Percentiles rank a stretch among this genome's conserved stretches.
Conservation (phyloP, 169 alveolate species). For the Plasmodium yoelii region DNA sequence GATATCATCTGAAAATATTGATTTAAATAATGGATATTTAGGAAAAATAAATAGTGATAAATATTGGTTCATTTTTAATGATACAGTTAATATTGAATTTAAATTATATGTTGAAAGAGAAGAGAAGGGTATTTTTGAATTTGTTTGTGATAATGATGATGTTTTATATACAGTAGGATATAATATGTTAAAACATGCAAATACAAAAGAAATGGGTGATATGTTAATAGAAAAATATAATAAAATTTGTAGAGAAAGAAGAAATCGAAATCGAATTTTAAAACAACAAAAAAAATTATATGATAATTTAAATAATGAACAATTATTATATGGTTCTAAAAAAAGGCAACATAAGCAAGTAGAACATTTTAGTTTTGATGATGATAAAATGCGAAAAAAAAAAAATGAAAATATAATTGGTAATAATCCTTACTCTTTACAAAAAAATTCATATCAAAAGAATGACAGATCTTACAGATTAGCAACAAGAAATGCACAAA, state of each 20-base stretch:
- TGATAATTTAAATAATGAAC: slow-evolving; percentile 25
- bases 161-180: slow-evolving; percentile 46
- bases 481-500: slow-evolving; percentile 74
- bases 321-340: slow-evolving; percentile 4
- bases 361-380: slow-evolving; percentile 43
- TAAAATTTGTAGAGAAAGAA: slow-evolving; percentile 64
- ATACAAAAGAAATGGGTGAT: slow-evolving; percentile 49
- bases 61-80: slow-evolving; percentile 70
- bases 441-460: slow-evolving; percentile 43
- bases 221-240: slow-evolving; percentile 46
- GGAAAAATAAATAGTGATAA: slow-evolving; percentile 54
- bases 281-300: slow-evolving; percentile 57
- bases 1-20: slow-evolving; percentile 4
- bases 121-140: slow-evolving; percentile 51
- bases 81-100: slow-evolving; percentile 44
- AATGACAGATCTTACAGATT: slow-evolving; percentile 67
- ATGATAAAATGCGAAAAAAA: slow-evolving; percentile 34
- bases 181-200: slow-evolving; percentile 9
- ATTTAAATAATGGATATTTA: slow-evolving; percentile 45
- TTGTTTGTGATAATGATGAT: slow-evolving; percentile 69
- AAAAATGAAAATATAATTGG: slow-evolving; percentile 28
- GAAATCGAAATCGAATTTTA: slow-evolving; percentile 64
- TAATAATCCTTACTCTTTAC: slow-evolving; percentile 55
- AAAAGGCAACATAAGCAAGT: slow-evolving; percentile 73
- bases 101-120: slow-evolving; percentile 69